Evolutionary conservation across 306 rosid species (phyloP).

Genomic region (Malus asiatica): DNA sequence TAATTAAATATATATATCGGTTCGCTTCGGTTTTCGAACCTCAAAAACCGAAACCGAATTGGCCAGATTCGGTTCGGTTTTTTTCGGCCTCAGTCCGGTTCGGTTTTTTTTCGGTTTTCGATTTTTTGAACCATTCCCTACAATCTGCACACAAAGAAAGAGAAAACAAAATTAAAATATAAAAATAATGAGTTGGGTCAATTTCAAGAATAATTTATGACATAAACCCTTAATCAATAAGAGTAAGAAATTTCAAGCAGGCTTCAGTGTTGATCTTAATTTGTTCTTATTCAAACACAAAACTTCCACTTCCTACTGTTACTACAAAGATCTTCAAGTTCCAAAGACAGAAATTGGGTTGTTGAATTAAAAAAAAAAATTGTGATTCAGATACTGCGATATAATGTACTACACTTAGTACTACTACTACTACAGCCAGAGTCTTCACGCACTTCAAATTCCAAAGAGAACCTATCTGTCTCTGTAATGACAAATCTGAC

Average conservation of each 20-base stretch:
- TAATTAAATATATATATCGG: too few relatives aligned
- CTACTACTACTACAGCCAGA: neutral
- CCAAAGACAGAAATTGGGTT: constrained; percentile 13
- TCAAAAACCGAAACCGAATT: too few relatives aligned
- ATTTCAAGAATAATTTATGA: too few relatives aligned
- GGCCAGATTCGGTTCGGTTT: too few relatives aligned
- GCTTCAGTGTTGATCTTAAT: neutral
- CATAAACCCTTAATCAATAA: too few relatives aligned
- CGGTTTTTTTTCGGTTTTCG: too few relatives aligned
- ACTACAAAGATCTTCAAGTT: constrained; percentile 33
- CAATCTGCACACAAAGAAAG: too few relatives aligned
- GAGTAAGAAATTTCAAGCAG: neutral
- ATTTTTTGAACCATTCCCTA: too few relatives aligned
- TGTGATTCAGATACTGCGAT: constrained; percentile 4
- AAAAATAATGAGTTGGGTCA: too few relatives aligned
- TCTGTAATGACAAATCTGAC: neutral
- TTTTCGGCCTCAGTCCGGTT: too few relatives aligned
- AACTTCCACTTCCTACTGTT: neutral
- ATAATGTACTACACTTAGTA: neutral
- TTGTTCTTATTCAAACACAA: neutral
- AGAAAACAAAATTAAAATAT: too few relatives aligned
- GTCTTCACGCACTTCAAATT: constrained; percentile 38
- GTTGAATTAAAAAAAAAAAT: neutral
- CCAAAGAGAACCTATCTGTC: constrained; percentile 35
- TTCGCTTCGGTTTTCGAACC: too few relatives aligned